Base-by-base conservation (phyloP, 2,329 filamentous ascomycete genomes). In the Pseudocercospora fijiensis region DNA sequence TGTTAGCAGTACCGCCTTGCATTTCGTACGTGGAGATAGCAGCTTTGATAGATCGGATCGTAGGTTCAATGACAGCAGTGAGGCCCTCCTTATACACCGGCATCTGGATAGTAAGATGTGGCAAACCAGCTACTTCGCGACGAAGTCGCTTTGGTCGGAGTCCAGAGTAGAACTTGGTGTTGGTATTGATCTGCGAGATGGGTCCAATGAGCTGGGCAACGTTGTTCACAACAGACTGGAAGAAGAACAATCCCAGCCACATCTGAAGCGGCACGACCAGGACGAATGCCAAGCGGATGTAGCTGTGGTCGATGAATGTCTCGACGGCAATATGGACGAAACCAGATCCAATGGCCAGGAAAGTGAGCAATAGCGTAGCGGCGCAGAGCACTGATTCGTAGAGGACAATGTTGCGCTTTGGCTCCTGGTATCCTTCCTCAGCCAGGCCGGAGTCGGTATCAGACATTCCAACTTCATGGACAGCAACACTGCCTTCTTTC, bases 1-100 rank as follows among this genome's bases (percentile, higher is more conserved):
- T 87, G 70, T 85, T 88, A 26, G 87, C 87, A 0, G 86, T 84
- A 7, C 87, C 87, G n/a, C 87, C 87, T 66, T 80, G 76, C 70
- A 82, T 77, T 64, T 83, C 81, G 66, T 83, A 83, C 10, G 80
- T 82, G 1, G 80, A 81, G 16, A 83, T 83, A 27, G 81, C 80
- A 28, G 73, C 74, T 66, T 78, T 78, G 67, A 78, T 66, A 0
- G 76, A 78, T 52, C 72, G 72, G 26, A 78, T 72, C 8, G 76
- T 78, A 22, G 76, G 76, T 58, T 75, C 75, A 61, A 78, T 77
- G 76, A 72, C 77, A 60, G 72, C 70, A 45, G 70, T 67, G 18
- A 80, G 72, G 67, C 77, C 77, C 69, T 78, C 76, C 71, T 79
- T 78, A 75, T 80, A 77, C 56, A 79, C 76, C 1, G 77, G 77